Evolutionary conservation across 768 basidiomycete genomes (phyloP).

Genomic region (Gautieria morchelliformis): DNA sequence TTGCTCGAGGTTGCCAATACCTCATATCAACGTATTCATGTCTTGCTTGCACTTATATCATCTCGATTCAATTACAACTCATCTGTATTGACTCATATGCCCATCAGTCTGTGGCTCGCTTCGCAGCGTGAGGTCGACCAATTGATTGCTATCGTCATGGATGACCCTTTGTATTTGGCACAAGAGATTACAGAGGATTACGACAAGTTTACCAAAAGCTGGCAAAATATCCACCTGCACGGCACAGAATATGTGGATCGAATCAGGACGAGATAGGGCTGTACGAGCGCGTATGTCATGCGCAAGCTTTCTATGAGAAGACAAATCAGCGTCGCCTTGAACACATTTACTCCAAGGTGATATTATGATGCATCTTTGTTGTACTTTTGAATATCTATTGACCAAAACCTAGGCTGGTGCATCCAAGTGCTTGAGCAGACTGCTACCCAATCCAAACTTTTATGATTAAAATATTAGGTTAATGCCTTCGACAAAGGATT

Average conservation of each 20-base stretch:
- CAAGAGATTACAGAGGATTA: conserved; percentile 87
- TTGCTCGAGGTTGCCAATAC: conserved; percentile 79
- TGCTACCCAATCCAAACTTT: conserved; percentile 45
- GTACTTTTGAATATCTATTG: conserved; percentile 6
- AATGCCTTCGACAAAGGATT: too few species aligned
- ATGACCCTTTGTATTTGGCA: conserved; percentile 67
- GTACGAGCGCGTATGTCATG: conserved; percentile 87
- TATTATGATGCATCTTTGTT: conserved; percentile 11
- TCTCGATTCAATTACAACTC: conserved; percentile 97
- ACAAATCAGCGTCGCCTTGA: conserved; percentile 82
- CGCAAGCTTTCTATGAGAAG: conserved; percentile 86
- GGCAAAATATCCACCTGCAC: conserved; percentile 98
- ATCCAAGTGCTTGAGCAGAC: conserved; percentile 81
- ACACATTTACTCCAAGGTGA: conserved; percentile 96
- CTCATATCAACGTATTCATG: conserved; percentile 87
- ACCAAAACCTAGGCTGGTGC: conserved; percentile 64
- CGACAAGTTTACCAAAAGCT: conserved; percentile 93
- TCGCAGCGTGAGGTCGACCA: conserved; percentile 86
- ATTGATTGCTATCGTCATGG: conserved; percentile 68
- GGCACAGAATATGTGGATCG: conserved; percentile 98
- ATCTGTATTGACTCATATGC: conserved; percentile 78
- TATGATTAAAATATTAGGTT: too few species aligned
- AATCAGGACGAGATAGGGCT: conserved; percentile 89
- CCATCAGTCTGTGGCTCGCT: conserved; percentile 80
- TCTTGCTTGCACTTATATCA: conserved; percentile 86